phyloP scores from a whole-genome alignment of 176 grass and related monocot genomes.

The Hsuehochloa calcarea region DNA sequence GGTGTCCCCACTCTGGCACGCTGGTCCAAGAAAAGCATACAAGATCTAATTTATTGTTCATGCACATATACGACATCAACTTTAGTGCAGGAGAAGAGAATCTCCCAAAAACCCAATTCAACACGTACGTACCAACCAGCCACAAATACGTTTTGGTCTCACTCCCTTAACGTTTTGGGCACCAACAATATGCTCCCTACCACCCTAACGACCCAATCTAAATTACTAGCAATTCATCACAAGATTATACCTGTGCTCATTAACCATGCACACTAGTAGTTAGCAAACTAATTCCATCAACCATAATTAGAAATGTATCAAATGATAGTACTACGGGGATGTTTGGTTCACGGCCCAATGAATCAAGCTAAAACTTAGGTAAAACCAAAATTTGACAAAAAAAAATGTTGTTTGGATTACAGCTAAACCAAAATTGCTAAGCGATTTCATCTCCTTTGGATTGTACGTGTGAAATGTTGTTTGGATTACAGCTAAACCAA shows the following conservation, averaged over 20 bases:
- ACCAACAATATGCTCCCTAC: constrained; percentile 17
- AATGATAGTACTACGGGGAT: too few relatives aligned
- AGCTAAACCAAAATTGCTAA: too few relatives aligned
- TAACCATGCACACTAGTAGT: not conserved
- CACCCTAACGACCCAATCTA: not conserved
- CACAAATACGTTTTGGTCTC: constrained; percentile 16
- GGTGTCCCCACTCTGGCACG: constrained; percentile 19
- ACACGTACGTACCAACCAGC: not conserved
- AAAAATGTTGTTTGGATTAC: too few relatives aligned
- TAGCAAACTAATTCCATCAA: not conserved
- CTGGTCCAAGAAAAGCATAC: constrained; percentile 41
- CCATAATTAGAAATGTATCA: not conserved
- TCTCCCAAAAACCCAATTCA: not conserved
- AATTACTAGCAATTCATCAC: not conserved
- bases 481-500: too few relatives aligned
- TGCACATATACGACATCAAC: not conserved
- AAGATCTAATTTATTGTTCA: constrained; percentile 1
- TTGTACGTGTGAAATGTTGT: too few relatives aligned
- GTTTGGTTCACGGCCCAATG: too few relatives aligned
- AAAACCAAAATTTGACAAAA: too few relatives aligned
- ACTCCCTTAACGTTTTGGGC: constrained; percentile 37
- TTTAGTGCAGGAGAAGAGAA: constrained; percentile 18
- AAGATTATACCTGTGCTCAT: not conserved
- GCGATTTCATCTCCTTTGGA: too few relatives aligned
- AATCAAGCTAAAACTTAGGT: too few relatives aligned